Conservation (phyloP, 495 filamentous ascomycete species). For the Cercophora newfieldiana region DNA sequence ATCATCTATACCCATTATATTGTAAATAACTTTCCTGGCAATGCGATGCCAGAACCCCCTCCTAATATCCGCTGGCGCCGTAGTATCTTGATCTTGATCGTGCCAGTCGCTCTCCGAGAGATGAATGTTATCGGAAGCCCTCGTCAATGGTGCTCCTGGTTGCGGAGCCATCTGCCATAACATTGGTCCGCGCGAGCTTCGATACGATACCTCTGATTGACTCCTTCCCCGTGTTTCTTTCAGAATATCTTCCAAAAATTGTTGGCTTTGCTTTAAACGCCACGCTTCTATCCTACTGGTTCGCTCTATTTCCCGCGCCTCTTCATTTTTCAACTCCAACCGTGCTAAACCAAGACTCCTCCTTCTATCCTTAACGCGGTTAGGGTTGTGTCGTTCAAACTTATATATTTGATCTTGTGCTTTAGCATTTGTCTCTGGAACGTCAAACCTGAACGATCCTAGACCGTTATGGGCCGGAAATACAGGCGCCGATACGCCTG, state of each 20-base stretch:
- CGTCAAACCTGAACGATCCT: constrained; percentile 67
- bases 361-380: constrained; percentile 62
- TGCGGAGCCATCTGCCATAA: constrained; percentile 22
- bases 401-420: constrained; percentile 81
- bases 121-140: constrained; percentile 34
- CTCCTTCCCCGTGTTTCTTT: constrained; percentile 71
- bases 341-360: constrained; percentile 59
- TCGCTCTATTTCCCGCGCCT: constrained; percentile 63
- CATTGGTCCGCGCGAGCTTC: constrained; percentile 16
- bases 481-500: constrained; percentile 52
- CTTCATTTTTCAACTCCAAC: constrained; percentile 57
- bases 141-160: constrained; percentile 30
- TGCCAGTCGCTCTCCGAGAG: constrained; percentile 40
- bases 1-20: constrained; percentile 91
- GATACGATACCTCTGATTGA: constrained; percentile 37
- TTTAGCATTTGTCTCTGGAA: constrained; percentile 40
- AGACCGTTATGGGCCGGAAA: constrained; percentile 90
- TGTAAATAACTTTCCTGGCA: constrained; percentile 80
- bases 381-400: constrained; percentile 78
- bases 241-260: constrained; percentile 87
- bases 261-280: constrained; percentile 85
- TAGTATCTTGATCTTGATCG: constrained; percentile 42
- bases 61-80: constrained; percentile 35
- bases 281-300: constrained; percentile 84
- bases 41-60: constrained; percentile 79